Base-by-base conservation (phyloP, 495 filamentous ascomycete species). In the Aspergillus saccharolyticus region DNA sequence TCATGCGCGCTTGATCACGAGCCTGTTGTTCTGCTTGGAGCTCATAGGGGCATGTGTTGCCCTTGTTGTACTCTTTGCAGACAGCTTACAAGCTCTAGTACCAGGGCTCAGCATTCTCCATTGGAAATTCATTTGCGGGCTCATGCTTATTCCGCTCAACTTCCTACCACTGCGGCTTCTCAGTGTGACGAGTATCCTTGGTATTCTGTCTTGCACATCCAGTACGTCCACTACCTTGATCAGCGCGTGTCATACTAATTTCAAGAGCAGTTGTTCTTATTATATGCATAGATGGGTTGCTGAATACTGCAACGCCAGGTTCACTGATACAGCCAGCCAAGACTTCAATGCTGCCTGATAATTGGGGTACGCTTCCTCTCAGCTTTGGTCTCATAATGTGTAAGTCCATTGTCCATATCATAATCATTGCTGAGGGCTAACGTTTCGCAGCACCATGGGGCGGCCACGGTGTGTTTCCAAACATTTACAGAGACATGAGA, bases 401-500 rank as follows among this genome's bases (percentile, higher is more conserved):
- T 83, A 70, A 70, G 79, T 61, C 42, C 20, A 21, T 20, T 42
- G 12, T 17, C 39, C 14, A 0, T 15, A 14, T 12, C 10, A 19
- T 42, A 20, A 12, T n/a, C 10, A 28, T 25, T 20, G 17, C 1
- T 25, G 42, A 21, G n/a, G 17, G 30, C 63, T 67, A 21, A 61
- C n/a, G 1, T 25, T 39, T 30, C 25, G 50, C 54, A 83, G 80
- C 91, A 21, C 91, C 93, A 1, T 98, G 91, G 91, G 94, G 94
- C 61, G 94, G 94, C 8, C 94, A 97, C 67, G 82, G 84, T 53
- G 94, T 98, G 24, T 96, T 98, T 66, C 94, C 94, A 2, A 96
- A 96, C 64, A 96, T 98, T 65, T 98, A 96, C 69, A 83, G 91
- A 52, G 94, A 98, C 73, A 98, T 98, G 94, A 80, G 94, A 59